Conservation (phyloP, 805 yeast species). For the Kodamaea fukazawae region DNA sequence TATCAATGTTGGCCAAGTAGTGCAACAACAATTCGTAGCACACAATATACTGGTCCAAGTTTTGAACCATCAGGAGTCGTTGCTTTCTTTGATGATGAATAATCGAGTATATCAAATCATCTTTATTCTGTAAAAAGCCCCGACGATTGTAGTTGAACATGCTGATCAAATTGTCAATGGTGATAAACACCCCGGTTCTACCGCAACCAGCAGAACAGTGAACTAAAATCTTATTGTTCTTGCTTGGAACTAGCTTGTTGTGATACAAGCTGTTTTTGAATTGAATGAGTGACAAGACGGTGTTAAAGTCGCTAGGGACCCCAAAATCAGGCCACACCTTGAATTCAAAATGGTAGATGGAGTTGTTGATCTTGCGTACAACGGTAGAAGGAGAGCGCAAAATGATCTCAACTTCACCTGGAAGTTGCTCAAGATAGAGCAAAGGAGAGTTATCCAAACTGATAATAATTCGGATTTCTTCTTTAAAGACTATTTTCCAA, state of each 20-base stretch:
- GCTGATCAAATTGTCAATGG: conserved; percentile 23
- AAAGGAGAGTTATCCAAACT: conserved; percentile 30
- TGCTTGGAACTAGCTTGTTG: conserved; percentile 5
- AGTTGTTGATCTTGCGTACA: conserved; percentile 12
- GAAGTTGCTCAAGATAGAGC: conserved; percentile 16
- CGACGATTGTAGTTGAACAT: conserved; percentile 10
- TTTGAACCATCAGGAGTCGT: conserved; percentile 82
- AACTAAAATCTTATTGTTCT: conserved; percentile 17
- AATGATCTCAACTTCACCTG: conserved; percentile 7
- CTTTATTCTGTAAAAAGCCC: conserved; percentile 14
- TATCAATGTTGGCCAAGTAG: conserved; percentile 17
- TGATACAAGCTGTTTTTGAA: conserved; percentile 28
- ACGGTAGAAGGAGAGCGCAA: conserved; percentile 4
- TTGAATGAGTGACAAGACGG: conserved; percentile 32
- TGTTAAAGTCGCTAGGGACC: conserved; percentile 32
- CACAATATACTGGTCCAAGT: conserved; percentile 66
- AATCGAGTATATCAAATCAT: conserved; percentile 60
- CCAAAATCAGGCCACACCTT: conserved; percentile 50
- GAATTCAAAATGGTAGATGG: conserved; percentile 39
- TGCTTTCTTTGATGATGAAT: conserved; percentile 70
- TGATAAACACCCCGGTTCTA: conserved; percentile 29
- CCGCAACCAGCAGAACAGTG: conserved; percentile 34
- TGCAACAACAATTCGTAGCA: conserved; percentile 63
- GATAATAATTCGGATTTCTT: conserved; percentile 33
- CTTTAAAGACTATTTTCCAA: conserved; percentile 38